Evolutionary conservation across 768 basidiomycete species (phyloP), one percentile per base, ranked within the genome.

Genomic region (Myochromella boudieri): DNA sequence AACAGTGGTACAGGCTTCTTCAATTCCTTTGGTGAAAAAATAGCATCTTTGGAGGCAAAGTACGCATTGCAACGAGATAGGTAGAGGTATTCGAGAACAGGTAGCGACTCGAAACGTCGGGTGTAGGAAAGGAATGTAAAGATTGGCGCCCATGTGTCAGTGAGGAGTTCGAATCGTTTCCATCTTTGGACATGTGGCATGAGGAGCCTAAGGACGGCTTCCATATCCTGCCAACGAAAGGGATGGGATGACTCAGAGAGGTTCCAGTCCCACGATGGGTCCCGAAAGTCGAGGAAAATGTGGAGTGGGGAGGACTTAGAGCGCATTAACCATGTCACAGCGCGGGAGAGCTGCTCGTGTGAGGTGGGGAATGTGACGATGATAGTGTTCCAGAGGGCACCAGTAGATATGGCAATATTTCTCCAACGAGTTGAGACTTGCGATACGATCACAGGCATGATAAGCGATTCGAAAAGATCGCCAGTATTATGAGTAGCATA

Each of bases 91-190:
- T 71, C 63, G 4, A 83, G 62, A 15, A 61, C 52, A 1, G 74
- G 73, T 0, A 66, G 62, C 1, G 65, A 55, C 4, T 60, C 57
- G 21, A 69, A 59, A 7, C 59, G 43, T 9, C 58, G 60, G 3
- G 75, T 71, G 44, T 62, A 66, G 28, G 63, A 67, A 8, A 83
- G 69, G 53, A 82, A 80, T 7, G 70, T 65, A 54, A 72, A 76
- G 10, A 82, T 74, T 9, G 82, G 81, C 1, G 68, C 66, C 80
- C 82, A 84, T 3, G 78, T 84, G 51, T 84, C 82, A 1, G 78
- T 71, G 38, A 78, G 61, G n/a, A 84, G 65, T 38, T 76, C 73
- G 37, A 83, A 40, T 10, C 49, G 63, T 33, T 65, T 63, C 78
- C 81, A 83, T 39, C 78, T 71, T 17, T 54, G 37, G 6, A 68